Base-by-base conservation (phyloP, 176 grass and related monocot species). In the Cenchrus fungigraminus region DNA sequence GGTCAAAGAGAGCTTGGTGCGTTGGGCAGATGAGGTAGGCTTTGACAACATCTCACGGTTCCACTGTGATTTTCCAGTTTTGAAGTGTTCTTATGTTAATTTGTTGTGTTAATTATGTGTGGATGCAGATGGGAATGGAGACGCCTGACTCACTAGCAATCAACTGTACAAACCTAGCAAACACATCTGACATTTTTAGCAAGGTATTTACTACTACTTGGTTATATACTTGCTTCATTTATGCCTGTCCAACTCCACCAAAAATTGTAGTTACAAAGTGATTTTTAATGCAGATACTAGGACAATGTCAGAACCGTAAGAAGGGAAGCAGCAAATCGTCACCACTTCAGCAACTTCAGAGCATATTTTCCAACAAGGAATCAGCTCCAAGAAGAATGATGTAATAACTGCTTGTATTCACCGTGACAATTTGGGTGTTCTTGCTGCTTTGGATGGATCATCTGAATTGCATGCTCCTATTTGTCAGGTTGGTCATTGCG, bases 81-180 rank as follows among this genome's bases (percentile, higher is more conserved):
- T 79, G 20, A 45, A 60, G 25, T 57, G 57, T n/a, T 53, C 5
- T 59, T 31, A 40, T 65, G 37, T 76, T 85, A 15, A 68, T 85
- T 75, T 54, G 14, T 49, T 58, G 9, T 74, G 74, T 19, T 71
- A 12, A 25, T 79, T 17, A 1, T 68, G 31, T 83, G 49, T 57
- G 44, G 64, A 46, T 32, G 32, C 76, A 99, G 97, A 77, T 82
- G 50, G 86, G 86, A 66, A 72, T 86, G 84, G 81, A 91, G 83
- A 74, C 79, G 77, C 97, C 90, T 71, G 93, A 94, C 79, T 50
- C 74, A 2, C 82, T 99, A 82, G 61, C 86, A 52, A 94, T 99
- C 56, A 99, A 94, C 83, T 99, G 97, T 79, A 94, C 97, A 64
- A 91, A 83, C 90, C 77, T 99, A 75, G 84, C 79, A 50, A 96